phyloP scores from a whole-genome alignment of 345 rosid species.

The Reutealis trisperma region DNA sequence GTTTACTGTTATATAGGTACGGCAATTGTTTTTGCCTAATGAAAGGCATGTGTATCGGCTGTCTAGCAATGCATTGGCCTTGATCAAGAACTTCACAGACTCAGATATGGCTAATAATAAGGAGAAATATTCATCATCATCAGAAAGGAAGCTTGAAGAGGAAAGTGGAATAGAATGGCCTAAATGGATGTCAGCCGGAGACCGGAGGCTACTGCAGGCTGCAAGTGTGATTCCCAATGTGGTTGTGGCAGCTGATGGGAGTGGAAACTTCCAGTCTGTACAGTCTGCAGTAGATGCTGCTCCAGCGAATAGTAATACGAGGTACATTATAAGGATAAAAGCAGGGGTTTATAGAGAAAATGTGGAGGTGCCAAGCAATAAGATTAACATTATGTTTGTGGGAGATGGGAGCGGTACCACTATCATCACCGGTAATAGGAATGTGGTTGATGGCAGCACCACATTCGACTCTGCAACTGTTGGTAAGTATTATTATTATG shows the following conservation, averaged over 20 bases:
- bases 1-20: background rate
- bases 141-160: slow-evolving; percentile 21
- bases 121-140: background rate
- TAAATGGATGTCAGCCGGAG: slow-evolving; percentile 22
- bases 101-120: slow-evolving; percentile 27
- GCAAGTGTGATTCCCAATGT: slow-evolving; percentile 15
- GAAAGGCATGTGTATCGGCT: slow-evolving; percentile 24
- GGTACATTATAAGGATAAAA: slow-evolving; percentile 25
- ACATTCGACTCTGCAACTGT: slow-evolving; percentile 31
- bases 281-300: slow-evolving; percentile 30
- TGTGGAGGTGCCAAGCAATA: slow-evolving; percentile 15
- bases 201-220: slow-evolving; percentile 26
- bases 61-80: slow-evolving; percentile 37
- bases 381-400: slow-evolving; percentile 26
- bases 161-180: slow-evolving; percentile 17
- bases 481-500: slow-evolving; percentile 7
- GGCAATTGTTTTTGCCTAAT: background rate
- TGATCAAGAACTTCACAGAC: slow-evolving; percentile 41
- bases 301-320: slow-evolving; percentile 11
- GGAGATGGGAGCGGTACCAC: slow-evolving; percentile 20
- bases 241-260: slow-evolving; percentile 33
- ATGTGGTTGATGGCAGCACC: slow-evolving; percentile 26
- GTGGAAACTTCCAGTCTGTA: slow-evolving; percentile 28
- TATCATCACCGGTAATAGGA: slow-evolving; percentile 17
- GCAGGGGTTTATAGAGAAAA: slow-evolving; percentile 28